These are phyloP conservation scores for Stephanodiscus triporus DNA, from an alignment of 108 stramenopile species.

Conservation along the genomic window DNA sequence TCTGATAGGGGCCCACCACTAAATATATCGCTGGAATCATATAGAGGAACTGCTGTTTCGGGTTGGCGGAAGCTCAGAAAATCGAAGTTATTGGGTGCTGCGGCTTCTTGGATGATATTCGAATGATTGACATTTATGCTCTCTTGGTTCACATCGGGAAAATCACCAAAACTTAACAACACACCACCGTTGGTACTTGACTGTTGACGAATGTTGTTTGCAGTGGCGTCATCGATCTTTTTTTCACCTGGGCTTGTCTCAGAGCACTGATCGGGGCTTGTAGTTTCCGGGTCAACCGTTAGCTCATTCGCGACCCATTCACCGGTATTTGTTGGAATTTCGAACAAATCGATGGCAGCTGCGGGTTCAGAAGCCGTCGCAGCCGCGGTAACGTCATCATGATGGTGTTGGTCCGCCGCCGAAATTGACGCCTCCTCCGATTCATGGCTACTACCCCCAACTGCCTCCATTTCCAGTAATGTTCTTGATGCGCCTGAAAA, in stretches of 20 bases:
- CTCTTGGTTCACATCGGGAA: background rate
- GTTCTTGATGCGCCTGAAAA: background rate
- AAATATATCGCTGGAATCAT: background rate
- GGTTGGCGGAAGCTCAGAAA: background rate
- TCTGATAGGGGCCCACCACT: background rate
- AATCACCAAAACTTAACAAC: background rate
- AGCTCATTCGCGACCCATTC: conserved; percentile 1
- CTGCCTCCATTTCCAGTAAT: conserved; percentile 2
- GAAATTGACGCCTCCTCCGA: background rate
- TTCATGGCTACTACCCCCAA: background rate
- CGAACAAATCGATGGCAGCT: background rate
- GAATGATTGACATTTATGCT: background rate
- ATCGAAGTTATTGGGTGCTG: background rate
- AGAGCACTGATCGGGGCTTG: background rate
- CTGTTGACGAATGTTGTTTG: background rate
- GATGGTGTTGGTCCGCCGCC: background rate
- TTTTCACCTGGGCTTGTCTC: too few species aligned
- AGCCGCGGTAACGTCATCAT: background rate
- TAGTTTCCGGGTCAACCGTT: background rate
- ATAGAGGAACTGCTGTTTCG: background rate
- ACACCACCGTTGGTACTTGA: background rate
- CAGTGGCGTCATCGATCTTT: background rate
- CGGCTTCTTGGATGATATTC: background rate
- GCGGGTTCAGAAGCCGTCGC: background rate
- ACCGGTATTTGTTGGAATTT: background rate